phyloP scores from a whole-genome alignment of 139 green algal genomes.

The Bryopsis sp. region DNA sequence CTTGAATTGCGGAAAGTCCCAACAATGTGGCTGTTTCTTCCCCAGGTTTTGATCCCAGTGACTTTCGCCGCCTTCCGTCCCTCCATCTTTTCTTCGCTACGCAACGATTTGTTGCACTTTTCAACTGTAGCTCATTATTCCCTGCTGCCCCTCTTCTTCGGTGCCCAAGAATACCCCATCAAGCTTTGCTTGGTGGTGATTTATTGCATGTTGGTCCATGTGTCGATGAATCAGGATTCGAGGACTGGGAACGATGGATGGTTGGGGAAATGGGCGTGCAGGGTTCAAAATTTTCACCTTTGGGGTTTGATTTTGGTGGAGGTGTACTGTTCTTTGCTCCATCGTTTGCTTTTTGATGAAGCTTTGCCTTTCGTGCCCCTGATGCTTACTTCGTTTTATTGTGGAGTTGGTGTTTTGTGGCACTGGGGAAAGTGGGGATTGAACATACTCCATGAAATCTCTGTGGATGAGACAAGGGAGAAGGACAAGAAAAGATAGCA shows the following conservation, averaged over 20 bases:
- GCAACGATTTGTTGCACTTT: constrained; percentile 43
- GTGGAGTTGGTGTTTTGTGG: constrained; percentile 41
- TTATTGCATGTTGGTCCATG: constrained; percentile 25
- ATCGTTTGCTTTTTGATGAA: constrained; percentile 27
- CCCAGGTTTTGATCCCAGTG: constrained; percentile 37
- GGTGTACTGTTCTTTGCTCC: constrained; percentile 40
- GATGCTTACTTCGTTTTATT: constrained; percentile 71
- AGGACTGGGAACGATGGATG: neutral
- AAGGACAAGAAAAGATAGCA: neutral
- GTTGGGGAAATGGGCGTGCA: neutral
- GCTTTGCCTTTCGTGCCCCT: constrained; percentile 78
- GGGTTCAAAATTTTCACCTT: neutral
- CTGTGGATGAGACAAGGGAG: neutral
- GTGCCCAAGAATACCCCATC: constrained; percentile 58
- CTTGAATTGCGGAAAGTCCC: too few species aligned
- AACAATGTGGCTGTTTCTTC: too few species aligned
- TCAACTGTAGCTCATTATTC: constrained; percentile 44
- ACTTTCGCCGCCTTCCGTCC: constrained; percentile 30
- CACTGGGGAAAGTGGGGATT: constrained; percentile 29
- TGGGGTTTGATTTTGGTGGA: constrained; percentile 58
- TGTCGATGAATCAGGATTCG: constrained; percentile 14
- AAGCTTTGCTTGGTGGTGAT: constrained; percentile 53
- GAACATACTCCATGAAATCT: neutral
- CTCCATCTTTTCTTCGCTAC: constrained; percentile 15
- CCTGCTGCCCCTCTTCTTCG: constrained; percentile 76